phyloP scores from a whole-genome alignment of 23 red algal species.

The Gracilaria caudata region DNA sequence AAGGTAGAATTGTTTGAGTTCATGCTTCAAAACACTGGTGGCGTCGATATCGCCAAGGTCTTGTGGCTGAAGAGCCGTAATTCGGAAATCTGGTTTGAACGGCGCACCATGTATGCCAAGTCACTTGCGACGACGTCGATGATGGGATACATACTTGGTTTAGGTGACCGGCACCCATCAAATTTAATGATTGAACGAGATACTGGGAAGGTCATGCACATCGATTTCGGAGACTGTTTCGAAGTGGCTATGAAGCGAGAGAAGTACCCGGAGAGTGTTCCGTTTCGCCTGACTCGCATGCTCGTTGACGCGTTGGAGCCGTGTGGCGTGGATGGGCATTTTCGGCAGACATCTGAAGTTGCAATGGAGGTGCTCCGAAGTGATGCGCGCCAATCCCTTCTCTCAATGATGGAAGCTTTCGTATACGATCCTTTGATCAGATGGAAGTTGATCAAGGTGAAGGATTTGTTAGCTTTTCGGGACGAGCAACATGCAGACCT shows the following conservation, averaged over 20 bases:
- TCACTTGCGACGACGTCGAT: constrained; percentile 97
- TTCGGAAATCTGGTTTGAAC: constrained; percentile 98
- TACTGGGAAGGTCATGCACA: constrained; percentile 95
- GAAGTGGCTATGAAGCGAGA: constrained; percentile 95
- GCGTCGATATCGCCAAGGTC: constrained; percentile 85
- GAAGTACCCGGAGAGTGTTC: constrained; percentile 96
- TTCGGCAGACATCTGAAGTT: constrained; percentile 84
- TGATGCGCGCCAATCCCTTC: constrained; percentile 73
- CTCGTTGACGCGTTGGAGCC: constrained; percentile 92
- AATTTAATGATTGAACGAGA: constrained; percentile 94
- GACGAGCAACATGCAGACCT: background rate
- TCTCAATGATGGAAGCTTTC: constrained; percentile 99
- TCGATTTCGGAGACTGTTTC: constrained; percentile 99
- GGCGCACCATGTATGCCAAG: constrained; percentile 87
- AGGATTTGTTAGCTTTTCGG: constrained; percentile 35
- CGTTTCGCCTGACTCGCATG: constrained; percentile 97
- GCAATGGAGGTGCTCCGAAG: constrained; percentile 86
- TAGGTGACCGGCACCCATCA: constrained; percentile 96
- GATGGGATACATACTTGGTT: constrained; percentile 93
- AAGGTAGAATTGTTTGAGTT: constrained; percentile 99
- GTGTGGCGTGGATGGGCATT: constrained; percentile 92
- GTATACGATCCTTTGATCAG: constrained; percentile 96
- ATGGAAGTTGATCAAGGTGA: constrained; percentile 78
- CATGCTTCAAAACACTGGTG: constrained; percentile 87
- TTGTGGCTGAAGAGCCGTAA: constrained; percentile 95